Evolutionary conservation across 768 basidiomycete genomes (phyloP), one percentile per base, ranked within the genome.

Genomic region (Mycena capillaripes): DNA sequence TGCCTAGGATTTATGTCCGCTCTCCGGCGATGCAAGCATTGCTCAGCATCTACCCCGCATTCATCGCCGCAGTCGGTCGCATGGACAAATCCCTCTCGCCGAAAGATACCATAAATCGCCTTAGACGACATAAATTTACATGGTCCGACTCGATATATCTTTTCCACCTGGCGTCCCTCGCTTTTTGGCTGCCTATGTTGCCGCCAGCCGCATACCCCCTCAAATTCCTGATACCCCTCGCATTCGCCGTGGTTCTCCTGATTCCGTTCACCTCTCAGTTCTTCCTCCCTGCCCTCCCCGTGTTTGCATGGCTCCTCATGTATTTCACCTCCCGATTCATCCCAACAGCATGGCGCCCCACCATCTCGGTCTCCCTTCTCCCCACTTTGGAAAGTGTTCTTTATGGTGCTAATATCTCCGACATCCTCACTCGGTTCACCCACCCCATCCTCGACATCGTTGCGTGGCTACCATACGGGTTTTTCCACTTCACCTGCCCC

Each of bases 391-490:
- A 99, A 79, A 91, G 94, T 23, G 96, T 98, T 32, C 87, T 99
- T 5, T 99, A 98, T 80, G 98, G 98, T 2, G 97, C 97, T 66
- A 99, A 99, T 83, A 96, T 99, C 68, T 97, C 96, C 40, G 97
- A 99, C 82, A 93, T 98, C 80, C 92, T 99, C 70, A 98, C 97
- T 27, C 90, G 96, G 21, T 97, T 91, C 83, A 99, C 97, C 12
- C 95, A 97, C 79, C 95, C 97, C 19, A 75, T 95, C 50, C 91
- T 99, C 71, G 97, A 99, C 80, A 89, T 99, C 77, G 78, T 98
- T 50, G 97, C 97, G 0, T 99, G 97, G 98, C 79, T 99, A 0
- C 97, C 98, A 0, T 99, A 99, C 77, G 98, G 98, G n/a, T 89
- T 99, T 56, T 86, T 91, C 21, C 98, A 99, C 82, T 99, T 97